These are phyloP conservation scores for Melocanna baccifera DNA, from an alignment of 176 grass and related monocot genomes.

Conservation along the genomic window DNA sequence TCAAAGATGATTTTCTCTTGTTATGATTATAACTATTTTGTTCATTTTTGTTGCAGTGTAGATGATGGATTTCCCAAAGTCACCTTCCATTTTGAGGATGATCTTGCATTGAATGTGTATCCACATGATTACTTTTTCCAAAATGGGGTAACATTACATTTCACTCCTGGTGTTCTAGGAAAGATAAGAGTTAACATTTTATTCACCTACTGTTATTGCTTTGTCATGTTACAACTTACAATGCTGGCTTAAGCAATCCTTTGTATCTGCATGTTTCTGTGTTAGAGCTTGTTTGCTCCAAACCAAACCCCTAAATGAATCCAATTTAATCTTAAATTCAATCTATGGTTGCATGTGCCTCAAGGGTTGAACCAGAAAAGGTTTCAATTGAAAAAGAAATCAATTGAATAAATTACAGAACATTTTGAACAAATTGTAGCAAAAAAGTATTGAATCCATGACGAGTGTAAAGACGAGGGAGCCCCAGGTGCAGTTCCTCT, in stretches of 20 bases:
- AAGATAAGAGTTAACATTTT: conserved; percentile 12
- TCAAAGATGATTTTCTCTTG: neutral
- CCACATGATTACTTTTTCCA: conserved; percentile 95
- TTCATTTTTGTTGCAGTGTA: conserved; percentile 62
- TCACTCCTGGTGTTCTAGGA: conserved; percentile 4
- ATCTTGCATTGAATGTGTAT: conserved; percentile 73
- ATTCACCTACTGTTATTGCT: conserved; percentile 1
- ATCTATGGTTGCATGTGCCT: neutral
- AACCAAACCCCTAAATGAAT: neutral
- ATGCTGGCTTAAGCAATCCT: neutral
- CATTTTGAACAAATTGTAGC: neutral
- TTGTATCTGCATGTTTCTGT: conserved; percentile 1
- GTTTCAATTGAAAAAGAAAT: neutral
- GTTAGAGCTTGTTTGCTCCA: neutral
- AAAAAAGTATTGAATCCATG: neutral
- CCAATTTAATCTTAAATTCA: neutral
- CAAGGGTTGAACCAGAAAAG: neutral
- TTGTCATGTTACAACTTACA: conserved; percentile 2
- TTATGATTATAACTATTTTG: conserved; percentile 29
- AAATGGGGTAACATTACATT: conserved; percentile 76
- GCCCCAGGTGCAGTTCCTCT: neutral
- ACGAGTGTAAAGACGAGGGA: neutral
- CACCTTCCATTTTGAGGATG: conserved; percentile 80
- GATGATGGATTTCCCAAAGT: conserved; percentile 85
- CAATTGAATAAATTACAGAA: neutral